Conservation (phyloP, 1,139 yeast genomes). For the Scheffersomyces illinoinensis region DNA sequence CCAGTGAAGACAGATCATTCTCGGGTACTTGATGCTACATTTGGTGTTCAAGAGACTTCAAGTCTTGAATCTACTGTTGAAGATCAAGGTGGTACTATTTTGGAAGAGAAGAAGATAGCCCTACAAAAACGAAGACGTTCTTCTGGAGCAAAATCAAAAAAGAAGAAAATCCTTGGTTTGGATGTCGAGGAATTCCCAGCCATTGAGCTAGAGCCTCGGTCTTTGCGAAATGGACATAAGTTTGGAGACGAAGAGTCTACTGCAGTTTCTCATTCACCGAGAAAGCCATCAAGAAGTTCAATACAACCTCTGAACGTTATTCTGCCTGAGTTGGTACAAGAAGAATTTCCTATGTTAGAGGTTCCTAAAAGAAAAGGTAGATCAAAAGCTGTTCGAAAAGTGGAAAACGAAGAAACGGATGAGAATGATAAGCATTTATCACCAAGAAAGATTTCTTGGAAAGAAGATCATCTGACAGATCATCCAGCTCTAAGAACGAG, state of each 20-base stretch:
- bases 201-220: constrained; percentile 9
- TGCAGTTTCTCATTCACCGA: constrained; percentile 1
- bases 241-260: constrained; percentile 1
- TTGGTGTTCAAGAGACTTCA: neutral
- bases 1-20: neutral
- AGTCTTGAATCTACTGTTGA: neutral
- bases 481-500: constrained; percentile 42
- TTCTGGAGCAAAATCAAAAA: constrained; percentile 3
- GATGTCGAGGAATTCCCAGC: constrained; percentile 7
- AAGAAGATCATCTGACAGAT: constrained; percentile 14
- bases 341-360: neutral
- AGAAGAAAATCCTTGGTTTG: constrained; percentile 10
- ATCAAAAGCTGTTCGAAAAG: neutral
- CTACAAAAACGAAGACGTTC: neutral
- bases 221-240: constrained; percentile 10
- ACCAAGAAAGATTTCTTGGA: constrained; percentile 7
- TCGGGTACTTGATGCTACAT: neutral
- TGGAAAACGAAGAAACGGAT: neutral
- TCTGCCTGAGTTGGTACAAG: neutral
- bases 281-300: neutral
- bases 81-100: neutral
- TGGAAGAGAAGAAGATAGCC: neutral
- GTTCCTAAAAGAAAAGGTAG: constrained; percentile 1
- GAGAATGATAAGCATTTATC: neutral
- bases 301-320: neutral